Base-by-base conservation (phyloP, 192 early-diverging fungal species). In the Chytriomyces confervae region DNA sequence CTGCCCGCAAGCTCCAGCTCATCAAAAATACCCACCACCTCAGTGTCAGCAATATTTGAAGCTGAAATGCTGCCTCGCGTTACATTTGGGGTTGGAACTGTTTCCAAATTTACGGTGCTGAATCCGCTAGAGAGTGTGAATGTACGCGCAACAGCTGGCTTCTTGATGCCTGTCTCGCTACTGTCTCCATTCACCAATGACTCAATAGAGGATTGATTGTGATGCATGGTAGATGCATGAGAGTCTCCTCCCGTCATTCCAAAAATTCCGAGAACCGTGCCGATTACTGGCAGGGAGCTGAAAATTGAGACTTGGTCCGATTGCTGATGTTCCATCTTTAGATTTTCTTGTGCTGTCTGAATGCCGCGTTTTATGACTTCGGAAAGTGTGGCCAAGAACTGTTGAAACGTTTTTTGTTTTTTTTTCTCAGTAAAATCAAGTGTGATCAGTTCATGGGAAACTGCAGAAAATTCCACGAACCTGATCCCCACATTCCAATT, bases 361-460 rank as follows among this genome's bases (percentile, higher is more conserved):
- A 77, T 77, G 13, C 75, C 75, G 9, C 63, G 10, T n/a, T 49
- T 23, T 10, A 77, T 36, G 24, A 77, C 75, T 18, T 66, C 75
- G 7, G 50, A 66, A 8, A 77, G 13, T 5, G 50, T 77, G 20
- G 61, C 75, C 2, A 77, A 20, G 53, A 77, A 77, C 66, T 77
- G 57, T 47, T 36, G 46, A 49, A 36, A 29, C 13, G 13, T 20
- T 13, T 27, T 18, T n/a, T n/a, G 1, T 61, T 61, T 61, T 61
- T 29, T 16, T 43, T 16, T 16, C 4, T 16, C 23, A 66, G 13
- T 27, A 5, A 5, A 20, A 66, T 23, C 36, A 66, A 13, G n/a
- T 66, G 53, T 57, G 53, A 57, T 57, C 16, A 57, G 53, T 57
- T 20, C 36, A 36, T 36, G 53, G 20, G 53, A 57, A 13, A 57